These are phyloP conservation scores for Hypomontagnella submonticulosa DNA, from an alignment of 495 filamentous ascomycete species.

Conservation along the genomic window DNA sequence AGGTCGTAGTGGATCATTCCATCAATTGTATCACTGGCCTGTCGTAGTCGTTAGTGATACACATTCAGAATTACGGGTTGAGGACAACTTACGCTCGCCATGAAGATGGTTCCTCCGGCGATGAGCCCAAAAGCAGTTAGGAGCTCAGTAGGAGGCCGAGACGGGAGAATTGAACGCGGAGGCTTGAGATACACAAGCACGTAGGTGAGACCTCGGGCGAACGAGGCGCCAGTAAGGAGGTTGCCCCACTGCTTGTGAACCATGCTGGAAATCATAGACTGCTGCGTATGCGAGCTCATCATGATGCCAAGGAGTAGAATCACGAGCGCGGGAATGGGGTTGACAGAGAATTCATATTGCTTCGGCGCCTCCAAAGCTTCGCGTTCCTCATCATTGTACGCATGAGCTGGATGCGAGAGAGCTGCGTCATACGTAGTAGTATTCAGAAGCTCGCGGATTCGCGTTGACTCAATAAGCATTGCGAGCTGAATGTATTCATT, in stretches of 20 bases:
- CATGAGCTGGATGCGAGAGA: slow-evolving; percentile 46
- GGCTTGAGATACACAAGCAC: slow-evolving; percentile 81
- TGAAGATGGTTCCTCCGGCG: slow-evolving; percentile 89
- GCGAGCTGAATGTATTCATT: slow-evolving; percentile 67
- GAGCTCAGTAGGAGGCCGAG: slow-evolving; percentile 91
- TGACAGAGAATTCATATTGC: slow-evolving; percentile 80
- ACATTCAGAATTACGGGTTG: not conserved
- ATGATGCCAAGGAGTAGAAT: slow-evolving; percentile 88
- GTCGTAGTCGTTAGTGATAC: slow-evolving; percentile 56
- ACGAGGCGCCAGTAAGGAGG: slow-evolving; percentile 81
- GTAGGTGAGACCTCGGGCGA: slow-evolving; percentile 84
- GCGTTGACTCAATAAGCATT: slow-evolving; percentile 89
- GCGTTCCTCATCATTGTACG: slow-evolving; percentile 57
- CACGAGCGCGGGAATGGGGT: slow-evolving; percentile 88
- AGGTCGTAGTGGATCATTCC: slow-evolving; percentile 79
- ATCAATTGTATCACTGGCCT: slow-evolving; percentile 70
- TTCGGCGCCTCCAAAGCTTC: slow-evolving; percentile 67
- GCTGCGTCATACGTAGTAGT: slow-evolving; percentile 60
- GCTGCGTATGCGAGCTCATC: slow-evolving; percentile 94
- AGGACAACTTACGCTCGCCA: slow-evolving; percentile 78
- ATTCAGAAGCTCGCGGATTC: slow-evolving; percentile 77
- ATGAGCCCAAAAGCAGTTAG: slow-evolving; percentile 87
- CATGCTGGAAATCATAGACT: slow-evolving; percentile 86
- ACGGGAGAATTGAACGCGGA: slow-evolving; percentile 84
- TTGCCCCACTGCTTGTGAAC: slow-evolving; percentile 95